These are phyloP conservation scores for Didymella keratinophila DNA, from an alignment of 2,329 filamentous ascomycete genomes.

Conservation along the genomic window DNA sequence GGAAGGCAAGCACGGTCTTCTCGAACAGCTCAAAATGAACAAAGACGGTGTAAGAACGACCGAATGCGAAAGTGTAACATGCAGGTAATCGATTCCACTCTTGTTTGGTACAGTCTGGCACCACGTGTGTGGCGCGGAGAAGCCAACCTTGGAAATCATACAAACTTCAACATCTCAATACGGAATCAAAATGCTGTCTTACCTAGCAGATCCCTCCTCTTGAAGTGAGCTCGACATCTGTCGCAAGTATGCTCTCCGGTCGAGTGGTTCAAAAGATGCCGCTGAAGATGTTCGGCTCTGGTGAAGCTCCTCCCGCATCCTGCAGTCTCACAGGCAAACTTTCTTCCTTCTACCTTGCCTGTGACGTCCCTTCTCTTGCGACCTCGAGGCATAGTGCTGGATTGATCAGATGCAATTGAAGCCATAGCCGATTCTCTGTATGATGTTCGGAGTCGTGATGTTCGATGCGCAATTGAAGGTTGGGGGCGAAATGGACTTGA, in stretches of 20 bases:
- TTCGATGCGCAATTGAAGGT: conserved; percentile 36
- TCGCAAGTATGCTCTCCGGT: conserved; percentile 62
- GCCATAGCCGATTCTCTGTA: conserved; percentile 23
- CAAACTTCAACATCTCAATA: background rate
- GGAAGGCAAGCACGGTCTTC: background rate
- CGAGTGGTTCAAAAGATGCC: conserved; percentile 90
- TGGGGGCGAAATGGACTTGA: conserved; percentile 35
- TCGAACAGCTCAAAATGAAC: background rate
- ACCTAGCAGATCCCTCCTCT: conserved; percentile 67
- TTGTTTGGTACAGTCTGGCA: background rate
- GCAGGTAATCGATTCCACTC: background rate
- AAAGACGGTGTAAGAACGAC: background rate
- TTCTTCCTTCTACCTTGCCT: conserved; percentile 58
- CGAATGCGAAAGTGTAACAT: background rate
- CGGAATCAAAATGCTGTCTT: conserved; percentile 32
- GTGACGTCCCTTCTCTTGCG: conserved; percentile 69
- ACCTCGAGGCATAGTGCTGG: conserved; percentile 60
- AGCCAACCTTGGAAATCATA: background rate
- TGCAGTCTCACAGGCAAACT: conserved; percentile 72
- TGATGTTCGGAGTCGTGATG: conserved; percentile 15
- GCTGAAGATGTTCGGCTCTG: conserved; percentile 91
- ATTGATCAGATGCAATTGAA: conserved; percentile 26
- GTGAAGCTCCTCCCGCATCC: conserved; percentile 95
- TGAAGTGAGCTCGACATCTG: conserved; percentile 68
- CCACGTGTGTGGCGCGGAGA: background rate